Conservation (phyloP, 2,329 filamentous ascomycete species). For the Scytalidium sp. region DNA sequence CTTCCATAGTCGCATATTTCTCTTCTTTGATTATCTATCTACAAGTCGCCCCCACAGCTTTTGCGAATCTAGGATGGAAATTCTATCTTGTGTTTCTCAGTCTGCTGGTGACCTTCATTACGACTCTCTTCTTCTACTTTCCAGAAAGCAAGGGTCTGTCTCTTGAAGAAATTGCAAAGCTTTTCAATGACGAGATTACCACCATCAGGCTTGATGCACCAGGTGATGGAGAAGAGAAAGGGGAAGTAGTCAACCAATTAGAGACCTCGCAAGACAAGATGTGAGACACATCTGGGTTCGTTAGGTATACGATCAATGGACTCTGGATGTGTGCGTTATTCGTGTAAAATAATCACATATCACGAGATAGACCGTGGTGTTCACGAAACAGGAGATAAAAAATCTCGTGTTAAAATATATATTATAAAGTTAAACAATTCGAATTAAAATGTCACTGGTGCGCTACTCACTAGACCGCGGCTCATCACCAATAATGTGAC, state of each 20-base stretch:
- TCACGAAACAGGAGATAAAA: no score
- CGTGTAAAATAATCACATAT: no score
- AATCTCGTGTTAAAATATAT: no score
- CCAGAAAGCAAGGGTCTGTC: conserved; percentile 2
- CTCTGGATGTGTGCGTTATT: no score
- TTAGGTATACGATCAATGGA: no score
- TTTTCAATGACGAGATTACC: not conserved
- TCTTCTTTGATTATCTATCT: conserved; percentile 6
- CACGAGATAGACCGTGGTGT: no score
- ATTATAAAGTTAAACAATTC: no score
- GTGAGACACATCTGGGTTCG: no score
- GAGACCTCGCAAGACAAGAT: not conserved
- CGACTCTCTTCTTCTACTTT: conserved; percentile 1
- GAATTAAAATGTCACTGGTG: no score
- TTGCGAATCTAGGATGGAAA: conserved; percentile 10
- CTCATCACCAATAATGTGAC: no score
- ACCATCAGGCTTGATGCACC: not conserved
- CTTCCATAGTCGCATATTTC: conserved; percentile 20
- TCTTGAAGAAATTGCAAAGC: conserved; percentile 3
- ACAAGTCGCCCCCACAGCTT: conserved; percentile 1
- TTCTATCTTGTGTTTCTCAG: conserved; percentile 7
- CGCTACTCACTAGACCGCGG: no score
- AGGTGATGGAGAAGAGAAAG: not conserved
- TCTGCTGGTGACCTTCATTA: not conserved
- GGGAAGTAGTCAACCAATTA: not conserved